A percentile compares a stretch with the other conserved stretches of the same genome.
Evolutionary conservation across 352 stramenopile genomes (phyloP).

Genomic region (Phytophthora pinifolia): DNA sequence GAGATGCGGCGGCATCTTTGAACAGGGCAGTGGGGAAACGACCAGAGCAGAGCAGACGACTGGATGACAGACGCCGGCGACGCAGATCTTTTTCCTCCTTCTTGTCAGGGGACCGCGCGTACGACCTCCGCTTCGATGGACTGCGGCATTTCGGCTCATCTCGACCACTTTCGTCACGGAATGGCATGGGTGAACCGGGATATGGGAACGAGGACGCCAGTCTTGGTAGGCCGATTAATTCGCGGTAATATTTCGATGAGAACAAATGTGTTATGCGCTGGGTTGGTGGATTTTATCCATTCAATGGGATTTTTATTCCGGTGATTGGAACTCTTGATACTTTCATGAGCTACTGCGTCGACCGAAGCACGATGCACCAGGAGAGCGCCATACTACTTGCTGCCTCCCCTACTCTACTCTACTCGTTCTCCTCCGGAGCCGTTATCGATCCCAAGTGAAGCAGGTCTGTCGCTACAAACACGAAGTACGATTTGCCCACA

Average conservation of each 20-base stretch:
- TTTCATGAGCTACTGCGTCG: constrained; percentile 4
- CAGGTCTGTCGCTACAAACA: constrained; percentile 12
- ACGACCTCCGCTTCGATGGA: constrained; percentile 12
- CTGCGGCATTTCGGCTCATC: constrained; percentile 19
- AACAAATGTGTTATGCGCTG: constrained; percentile 29
- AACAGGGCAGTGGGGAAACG: constrained; percentile 8
- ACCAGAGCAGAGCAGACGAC: constrained; percentile 14
- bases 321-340: not conserved
- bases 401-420: constrained; percentile 23
- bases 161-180: constrained; percentile 20
- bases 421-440: constrained; percentile 6
- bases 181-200: constrained; percentile 16
- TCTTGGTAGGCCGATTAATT: constrained; percentile 47
- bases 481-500: constrained; percentile 11
- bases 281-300: too few relatives aligned
- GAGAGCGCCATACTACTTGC: constrained; percentile 13
- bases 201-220: constrained; percentile 21
- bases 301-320: too few relatives aligned
- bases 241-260: constrained; percentile 69
- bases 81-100: constrained; percentile 15
- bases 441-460: constrained; percentile 3
- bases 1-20: constrained; percentile 6
- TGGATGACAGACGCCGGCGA: constrained; percentile 13
- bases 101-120: constrained; percentile 6
- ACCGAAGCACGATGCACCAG: not conserved